Conservation (phyloP, 1,284 basidiomycete species). For the Melampsora larici-populina region DNA sequence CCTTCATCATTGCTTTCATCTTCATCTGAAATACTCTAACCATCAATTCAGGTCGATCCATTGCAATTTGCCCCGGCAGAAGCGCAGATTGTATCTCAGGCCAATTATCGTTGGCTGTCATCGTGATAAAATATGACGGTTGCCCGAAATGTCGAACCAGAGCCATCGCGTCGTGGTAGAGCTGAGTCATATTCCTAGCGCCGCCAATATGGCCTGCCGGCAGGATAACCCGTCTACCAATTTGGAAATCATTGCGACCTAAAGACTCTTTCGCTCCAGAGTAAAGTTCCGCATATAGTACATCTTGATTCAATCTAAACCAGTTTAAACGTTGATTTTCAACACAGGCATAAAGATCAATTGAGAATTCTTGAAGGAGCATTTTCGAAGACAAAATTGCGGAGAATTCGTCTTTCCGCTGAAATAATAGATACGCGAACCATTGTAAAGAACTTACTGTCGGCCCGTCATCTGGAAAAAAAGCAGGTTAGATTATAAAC, state of each 20-base stretch:
- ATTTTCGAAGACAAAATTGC: not conserved
- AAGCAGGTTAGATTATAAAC: too few species aligned
- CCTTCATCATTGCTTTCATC: not conserved
- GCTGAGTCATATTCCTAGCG: not conserved
- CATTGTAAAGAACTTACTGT: too few species aligned
- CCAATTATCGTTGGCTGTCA: constrained; percentile 13
- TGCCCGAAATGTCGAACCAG: not conserved
- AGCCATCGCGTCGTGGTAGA: constrained; percentile 14
- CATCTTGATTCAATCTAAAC: not conserved
- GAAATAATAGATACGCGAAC: not conserved
- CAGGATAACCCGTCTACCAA: not conserved
- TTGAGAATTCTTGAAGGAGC: constrained; percentile 4
- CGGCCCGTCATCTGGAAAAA: not conserved
- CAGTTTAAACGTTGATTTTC: constrained; percentile 47
- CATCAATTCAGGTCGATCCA: not conserved
- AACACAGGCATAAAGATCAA: constrained; percentile 6
- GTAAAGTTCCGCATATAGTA: constrained; percentile 7
- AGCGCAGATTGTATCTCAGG: not conserved
- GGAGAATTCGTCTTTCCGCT: not conserved
- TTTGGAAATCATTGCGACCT: not conserved
- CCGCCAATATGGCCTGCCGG: not conserved
- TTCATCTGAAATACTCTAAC: constrained; percentile 3
- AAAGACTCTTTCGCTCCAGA: too few species aligned
- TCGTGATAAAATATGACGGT: constrained; percentile 26
- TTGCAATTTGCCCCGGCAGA: too few species aligned